phyloP scores from a whole-genome alignment of 352 stramenopile genomes.

The Phytophthora boehmeriae region DNA sequence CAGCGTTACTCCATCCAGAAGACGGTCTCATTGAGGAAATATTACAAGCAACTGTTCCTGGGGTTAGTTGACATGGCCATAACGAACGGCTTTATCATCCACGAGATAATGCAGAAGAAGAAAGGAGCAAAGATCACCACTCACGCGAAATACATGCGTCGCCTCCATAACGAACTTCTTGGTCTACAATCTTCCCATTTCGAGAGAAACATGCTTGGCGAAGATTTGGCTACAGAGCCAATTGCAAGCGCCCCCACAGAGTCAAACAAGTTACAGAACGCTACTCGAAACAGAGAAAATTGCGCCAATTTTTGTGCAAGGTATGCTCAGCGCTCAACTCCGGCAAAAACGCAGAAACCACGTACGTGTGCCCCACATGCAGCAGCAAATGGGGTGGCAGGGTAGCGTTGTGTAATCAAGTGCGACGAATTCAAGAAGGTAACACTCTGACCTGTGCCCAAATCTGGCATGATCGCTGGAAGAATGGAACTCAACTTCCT shows the following conservation, averaged over 20 bases:
- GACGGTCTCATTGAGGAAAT: constrained; percentile 5
- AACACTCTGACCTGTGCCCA: constrained; percentile 3
- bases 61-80: background rate
- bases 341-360: too few species aligned
- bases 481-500: constrained; percentile 11
- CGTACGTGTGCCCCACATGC: background rate
- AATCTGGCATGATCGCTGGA: constrained; percentile 10
- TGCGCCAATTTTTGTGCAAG: too few species aligned
- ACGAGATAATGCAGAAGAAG: background rate
- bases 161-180: background rate
- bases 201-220: too few species aligned
- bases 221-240: too few species aligned
- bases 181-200: background rate
- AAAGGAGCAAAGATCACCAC: background rate
- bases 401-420: constrained; percentile 6
- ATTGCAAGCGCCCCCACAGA: too few species aligned
- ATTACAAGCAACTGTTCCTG: constrained; percentile 29
- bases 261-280: too few species aligned
- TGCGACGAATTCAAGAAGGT: constrained; percentile 8
- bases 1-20: constrained; percentile 26
- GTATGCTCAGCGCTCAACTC: too few species aligned
- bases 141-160: background rate
- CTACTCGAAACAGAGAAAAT: too few species aligned
- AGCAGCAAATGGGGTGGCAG: constrained; percentile 12
- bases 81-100: background rate